These are phyloP conservation scores for Diplodia intermedia DNA, from an alignment of 2,329 filamentous ascomycete species.

Conservation along the genomic window DNA sequence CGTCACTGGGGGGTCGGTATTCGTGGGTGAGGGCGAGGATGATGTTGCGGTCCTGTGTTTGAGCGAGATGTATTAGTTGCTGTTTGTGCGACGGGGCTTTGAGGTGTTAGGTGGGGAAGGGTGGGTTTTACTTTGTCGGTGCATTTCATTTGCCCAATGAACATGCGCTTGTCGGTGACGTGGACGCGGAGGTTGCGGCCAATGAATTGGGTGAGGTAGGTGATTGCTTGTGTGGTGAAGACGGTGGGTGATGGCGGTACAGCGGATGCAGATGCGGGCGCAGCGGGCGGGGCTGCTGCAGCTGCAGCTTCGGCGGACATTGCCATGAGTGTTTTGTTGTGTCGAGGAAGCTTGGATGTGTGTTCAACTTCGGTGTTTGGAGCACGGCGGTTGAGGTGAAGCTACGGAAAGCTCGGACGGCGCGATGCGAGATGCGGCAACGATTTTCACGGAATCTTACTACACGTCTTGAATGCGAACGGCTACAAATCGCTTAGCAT, in stretches of 20 bases:
- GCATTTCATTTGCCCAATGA: conserved; percentile 91
- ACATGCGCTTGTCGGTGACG: conserved; percentile 84
- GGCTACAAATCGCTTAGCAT: neutral
- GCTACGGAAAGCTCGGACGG: conserved; percentile 5
- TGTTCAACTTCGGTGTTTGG: neutral
- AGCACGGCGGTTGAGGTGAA: neutral
- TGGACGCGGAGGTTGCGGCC: conserved; percentile 81
- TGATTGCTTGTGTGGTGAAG: conserved; percentile 61
- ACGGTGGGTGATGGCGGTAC: conserved; percentile 41
- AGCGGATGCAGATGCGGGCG: neutral
- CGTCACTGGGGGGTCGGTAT: conserved; percentile 73
- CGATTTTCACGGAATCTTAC: neutral
- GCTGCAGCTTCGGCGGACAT: neutral
- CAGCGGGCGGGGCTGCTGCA: neutral
- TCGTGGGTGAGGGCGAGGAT: conserved; percentile 87
- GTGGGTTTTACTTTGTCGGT: conserved; percentile 77
- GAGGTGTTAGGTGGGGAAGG: neutral
- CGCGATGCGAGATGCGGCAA: neutral
- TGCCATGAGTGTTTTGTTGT: neutral
- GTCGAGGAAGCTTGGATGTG: neutral
- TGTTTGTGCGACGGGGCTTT: neutral
- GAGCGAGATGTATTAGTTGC: neutral
- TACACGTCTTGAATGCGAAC: neutral
- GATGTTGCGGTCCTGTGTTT: conserved; percentile 78
- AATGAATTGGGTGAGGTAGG: conserved; percentile 70